Percentiles rank a stretch among this genome's conserved stretches.
Evolutionary conservation across 2,329 filamentous ascomycete species (phyloP).

Genomic region (Chaetothyriales sp.): DNA sequence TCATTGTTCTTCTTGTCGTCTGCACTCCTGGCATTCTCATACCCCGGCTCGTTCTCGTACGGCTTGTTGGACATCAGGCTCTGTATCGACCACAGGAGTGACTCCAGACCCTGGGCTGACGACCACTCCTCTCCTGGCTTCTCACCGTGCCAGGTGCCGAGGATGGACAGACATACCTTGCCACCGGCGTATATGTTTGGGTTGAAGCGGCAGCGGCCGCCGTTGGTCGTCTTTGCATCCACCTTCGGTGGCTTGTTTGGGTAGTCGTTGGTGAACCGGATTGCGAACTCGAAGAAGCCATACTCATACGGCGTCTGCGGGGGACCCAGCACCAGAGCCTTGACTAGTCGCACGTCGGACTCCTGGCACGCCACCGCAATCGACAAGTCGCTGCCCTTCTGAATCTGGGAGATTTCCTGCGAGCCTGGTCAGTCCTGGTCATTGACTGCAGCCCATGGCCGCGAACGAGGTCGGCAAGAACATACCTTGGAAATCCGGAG

Average conservation of each 20-base stretch:
- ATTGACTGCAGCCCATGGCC: neutral
- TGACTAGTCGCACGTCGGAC: constrained; percentile 73
- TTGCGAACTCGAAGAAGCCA: constrained; percentile 78
- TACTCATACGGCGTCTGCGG: constrained; percentile 94
- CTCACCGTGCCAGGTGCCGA: constrained; percentile 90
- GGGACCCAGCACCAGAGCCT: constrained; percentile 77
- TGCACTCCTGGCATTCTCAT: constrained; percentile 55
- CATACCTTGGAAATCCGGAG: constrained; percentile 71
- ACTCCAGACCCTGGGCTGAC: constrained; percentile 86
- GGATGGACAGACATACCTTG: constrained; percentile 86
- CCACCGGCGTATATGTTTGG: constrained; percentile 89
- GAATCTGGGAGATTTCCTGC: constrained; percentile 73
- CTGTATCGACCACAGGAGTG: constrained; percentile 86
- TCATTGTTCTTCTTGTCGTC: constrained; percentile 59
- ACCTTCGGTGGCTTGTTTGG: constrained; percentile 50
- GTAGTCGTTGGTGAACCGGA: constrained; percentile 44
- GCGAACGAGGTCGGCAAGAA: constrained; percentile 6
- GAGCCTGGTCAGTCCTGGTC: neutral
- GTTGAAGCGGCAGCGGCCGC: constrained; percentile 80
- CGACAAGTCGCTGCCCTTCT: constrained; percentile 69
- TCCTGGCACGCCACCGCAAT: constrained; percentile 81
- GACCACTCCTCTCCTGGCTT: constrained; percentile 80
- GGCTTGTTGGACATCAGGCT: constrained; percentile 88
- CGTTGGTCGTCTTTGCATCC: constrained; percentile 67
- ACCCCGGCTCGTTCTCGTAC: constrained; percentile 92